Evolutionary conservation across 768 basidiomycete species (phyloP).

Genomic region (Termitomyces heimii): DNA sequence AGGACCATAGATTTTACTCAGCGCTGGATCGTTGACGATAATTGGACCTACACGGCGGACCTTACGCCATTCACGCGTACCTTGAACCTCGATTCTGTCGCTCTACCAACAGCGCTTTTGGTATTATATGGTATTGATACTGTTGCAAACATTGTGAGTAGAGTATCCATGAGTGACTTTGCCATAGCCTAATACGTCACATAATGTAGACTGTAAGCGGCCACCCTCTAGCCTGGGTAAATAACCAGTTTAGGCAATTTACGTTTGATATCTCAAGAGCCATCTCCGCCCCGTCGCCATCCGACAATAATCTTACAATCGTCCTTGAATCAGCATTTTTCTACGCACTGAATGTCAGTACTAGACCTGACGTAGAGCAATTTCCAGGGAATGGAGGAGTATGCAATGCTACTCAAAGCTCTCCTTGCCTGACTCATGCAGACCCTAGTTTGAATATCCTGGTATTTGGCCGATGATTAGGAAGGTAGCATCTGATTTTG

Average conservation of each 20-base stretch:
- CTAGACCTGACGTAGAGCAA: constrained; percentile 30
- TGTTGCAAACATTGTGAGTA: constrained; percentile 45
- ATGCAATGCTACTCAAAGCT: constrained; percentile 1
- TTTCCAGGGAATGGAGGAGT: constrained; percentile 32
- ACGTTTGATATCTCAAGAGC: constrained; percentile 43
- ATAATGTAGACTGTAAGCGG: constrained; percentile 43
- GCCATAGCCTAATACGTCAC: neutral
- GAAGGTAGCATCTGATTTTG: constrained; percentile 49
- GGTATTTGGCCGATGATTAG: constrained; percentile 42
- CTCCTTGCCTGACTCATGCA: neutral
- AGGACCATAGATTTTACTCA: constrained; percentile 39
- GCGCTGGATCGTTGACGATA: constrained; percentile 50
- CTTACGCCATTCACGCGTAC: constrained; percentile 34
- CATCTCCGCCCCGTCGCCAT: constrained; percentile 23
- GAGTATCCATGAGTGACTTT: neutral
- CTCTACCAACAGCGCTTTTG: constrained; percentile 30
- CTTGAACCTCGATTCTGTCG: constrained; percentile 12
- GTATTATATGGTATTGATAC: constrained; percentile 57
- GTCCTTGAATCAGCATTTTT: constrained; percentile 47
- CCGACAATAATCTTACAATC: constrained; percentile 40
- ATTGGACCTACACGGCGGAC: constrained; percentile 56
- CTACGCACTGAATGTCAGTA: constrained; percentile 49
- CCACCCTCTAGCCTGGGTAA: constrained; percentile 50
- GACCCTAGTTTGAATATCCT: constrained; percentile 43
- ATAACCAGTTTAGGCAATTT: constrained; percentile 53